Evolutionary conservation across 2,329 filamentous ascomycete species (phyloP).

Genomic region (Claviceps spartinae): DNA sequence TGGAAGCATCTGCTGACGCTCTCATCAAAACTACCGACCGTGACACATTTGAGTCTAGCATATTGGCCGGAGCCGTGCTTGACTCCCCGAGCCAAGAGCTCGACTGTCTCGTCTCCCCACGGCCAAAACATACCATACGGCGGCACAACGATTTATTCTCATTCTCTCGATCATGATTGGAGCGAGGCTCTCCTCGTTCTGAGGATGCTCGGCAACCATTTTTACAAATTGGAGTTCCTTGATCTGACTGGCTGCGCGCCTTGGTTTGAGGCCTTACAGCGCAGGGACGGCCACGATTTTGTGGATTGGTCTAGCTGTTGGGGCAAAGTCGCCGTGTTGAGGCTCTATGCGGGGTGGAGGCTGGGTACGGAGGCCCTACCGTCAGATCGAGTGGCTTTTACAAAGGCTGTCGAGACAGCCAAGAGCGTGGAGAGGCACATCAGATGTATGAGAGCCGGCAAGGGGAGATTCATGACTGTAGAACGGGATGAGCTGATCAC

Average conservation of each 20-base stretch:
- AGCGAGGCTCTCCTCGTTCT: conserved; percentile 43
- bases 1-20: conserved; percentile 46
- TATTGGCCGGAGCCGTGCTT: conserved; percentile 48
- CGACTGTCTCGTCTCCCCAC: conserved; percentile 31
- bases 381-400: conserved; percentile 20
- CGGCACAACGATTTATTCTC: conserved; percentile 43
- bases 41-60: conserved; percentile 48
- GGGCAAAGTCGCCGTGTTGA: conserved; percentile 36
- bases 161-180: conserved; percentile 45
- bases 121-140: conserved; percentile 36
- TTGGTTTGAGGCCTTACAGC: conserved; percentile 38
- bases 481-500: conserved; percentile 23
- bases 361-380: conserved; percentile 20
- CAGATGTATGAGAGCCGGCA: conserved; percentile 29
- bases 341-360: conserved; percentile 31
- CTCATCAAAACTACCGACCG: conserved; percentile 34
- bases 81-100: conserved; percentile 38
- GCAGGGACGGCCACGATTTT: conserved; percentile 28
- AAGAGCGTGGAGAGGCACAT: conserved; percentile 34
- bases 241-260: conserved; percentile 45
- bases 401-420: conserved; percentile 25
- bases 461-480: conserved; percentile 35
- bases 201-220: conserved; percentile 35
- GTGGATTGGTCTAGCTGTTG: conserved; percentile 42
- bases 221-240: conserved; percentile 47